Percentiles rank a stretch among this genome's conserved stretches.
These are phyloP conservation scores for Zygosaccharomyces sapae DNA, from an alignment of 1,139 yeast genomes.

Conservation along the genomic window DNA sequence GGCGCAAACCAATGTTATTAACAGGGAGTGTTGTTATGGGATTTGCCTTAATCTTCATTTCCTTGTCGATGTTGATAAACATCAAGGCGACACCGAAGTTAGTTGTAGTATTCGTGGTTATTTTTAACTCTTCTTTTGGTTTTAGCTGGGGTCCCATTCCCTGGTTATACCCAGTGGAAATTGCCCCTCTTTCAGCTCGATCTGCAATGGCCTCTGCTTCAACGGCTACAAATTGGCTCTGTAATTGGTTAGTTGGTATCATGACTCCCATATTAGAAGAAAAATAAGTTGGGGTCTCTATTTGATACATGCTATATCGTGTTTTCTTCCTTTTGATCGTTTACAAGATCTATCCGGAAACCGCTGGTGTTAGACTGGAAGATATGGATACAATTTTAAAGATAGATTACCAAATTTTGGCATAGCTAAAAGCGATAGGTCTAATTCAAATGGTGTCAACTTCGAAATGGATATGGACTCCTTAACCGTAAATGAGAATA, in stretches of 20 bases:
- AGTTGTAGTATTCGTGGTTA: slow-evolving; percentile 71
- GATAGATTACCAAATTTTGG: slow-evolving; percentile 47
- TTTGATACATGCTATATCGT: slow-evolving; percentile 73
- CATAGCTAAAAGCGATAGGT: slow-evolving; percentile 17
- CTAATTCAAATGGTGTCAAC: slow-evolving; percentile 15
- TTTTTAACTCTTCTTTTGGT: slow-evolving; percentile 84
- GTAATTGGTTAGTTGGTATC: slow-evolving; percentile 87
- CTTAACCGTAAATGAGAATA: slow-evolving; percentile 10
- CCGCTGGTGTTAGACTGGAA: slow-evolving; percentile 82
- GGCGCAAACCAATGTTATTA: slow-evolving; percentile 80
- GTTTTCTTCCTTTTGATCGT: slow-evolving; percentile 68
- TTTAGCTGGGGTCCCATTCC: slow-evolving; percentile 93
- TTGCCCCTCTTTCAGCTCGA: slow-evolving; percentile 79
- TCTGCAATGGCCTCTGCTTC: slow-evolving; percentile 90
- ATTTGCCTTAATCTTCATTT: slow-evolving; percentile 57
- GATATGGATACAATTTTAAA: slow-evolving; percentile 81
- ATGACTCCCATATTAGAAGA: slow-evolving; percentile 84
- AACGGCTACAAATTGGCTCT: slow-evolving; percentile 93
- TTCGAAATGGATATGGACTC: slow-evolving; percentile 26
- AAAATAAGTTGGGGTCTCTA: slow-evolving; percentile 74
- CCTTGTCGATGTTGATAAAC: slow-evolving; percentile 60
- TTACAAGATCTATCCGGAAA: slow-evolving; percentile 72
- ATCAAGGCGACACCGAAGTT: slow-evolving; percentile 59
- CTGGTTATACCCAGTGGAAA: slow-evolving; percentile 87
- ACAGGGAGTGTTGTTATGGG: slow-evolving; percentile 82